A percentile compares a stretch with the other conserved stretches of the same genome.
Conservation (phyloP, 2,329 filamentous ascomycete species). For the Plectosphaerella plurivora region DNA sequence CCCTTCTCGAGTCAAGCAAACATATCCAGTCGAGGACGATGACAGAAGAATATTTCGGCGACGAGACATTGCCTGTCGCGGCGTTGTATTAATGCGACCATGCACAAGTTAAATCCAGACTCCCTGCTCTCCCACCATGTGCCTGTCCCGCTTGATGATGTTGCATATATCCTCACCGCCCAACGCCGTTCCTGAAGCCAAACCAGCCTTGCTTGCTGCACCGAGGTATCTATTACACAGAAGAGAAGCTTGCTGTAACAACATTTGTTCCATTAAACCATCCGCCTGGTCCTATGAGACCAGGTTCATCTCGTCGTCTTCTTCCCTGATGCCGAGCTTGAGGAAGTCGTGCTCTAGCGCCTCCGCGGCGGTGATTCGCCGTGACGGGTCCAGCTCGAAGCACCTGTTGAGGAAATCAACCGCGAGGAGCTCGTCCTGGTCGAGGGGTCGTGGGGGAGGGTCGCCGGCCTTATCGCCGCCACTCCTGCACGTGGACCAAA, state of each 20-base stretch:
- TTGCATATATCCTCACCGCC: background rate
- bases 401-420: constrained; percentile 68
- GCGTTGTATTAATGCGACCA: too few relatives aligned
- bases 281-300: constrained; percentile 22
- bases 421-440: constrained; percentile 65
- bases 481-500: constrained; percentile 86
- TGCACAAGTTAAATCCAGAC: too few relatives aligned
- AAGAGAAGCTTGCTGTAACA: background rate
- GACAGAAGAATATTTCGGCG: too few relatives aligned
- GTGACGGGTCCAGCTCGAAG: constrained; percentile 71
- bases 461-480: constrained; percentile 38
- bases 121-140: too few relatives aligned
- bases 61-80: too few relatives aligned
- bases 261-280: background rate
- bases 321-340: constrained; percentile 16
- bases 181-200: background rate
- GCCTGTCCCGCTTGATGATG: too few relatives aligned
- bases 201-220: background rate
- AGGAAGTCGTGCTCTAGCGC: constrained; percentile 68
- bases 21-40: too few relatives aligned
- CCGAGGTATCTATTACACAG: background rate
- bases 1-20: too few relatives aligned
- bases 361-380: constrained; percentile 69
- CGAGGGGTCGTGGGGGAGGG: constrained; percentile 47
- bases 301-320: constrained; percentile 54